Base-by-base conservation (phyloP, 371 early-diverging fungal genomes). In the Zychaea mexicana region DNA sequence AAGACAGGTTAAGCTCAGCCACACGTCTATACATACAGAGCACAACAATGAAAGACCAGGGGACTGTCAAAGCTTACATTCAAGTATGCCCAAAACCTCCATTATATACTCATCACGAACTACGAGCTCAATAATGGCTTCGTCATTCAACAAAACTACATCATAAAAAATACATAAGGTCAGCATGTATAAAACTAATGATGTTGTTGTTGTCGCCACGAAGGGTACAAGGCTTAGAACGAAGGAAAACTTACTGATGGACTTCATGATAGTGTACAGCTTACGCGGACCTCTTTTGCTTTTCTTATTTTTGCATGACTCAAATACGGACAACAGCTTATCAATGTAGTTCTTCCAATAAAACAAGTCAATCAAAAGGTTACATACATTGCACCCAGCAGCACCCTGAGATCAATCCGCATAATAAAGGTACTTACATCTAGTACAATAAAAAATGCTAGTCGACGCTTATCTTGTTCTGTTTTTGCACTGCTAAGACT, bases 291-390 rank as follows among this genome's bases (percentile, higher is more conserved):
- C 94, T 3, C 88, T 78, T 4, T 76, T 76, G 19, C 83, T 87
- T 28, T 95, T 94, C 72, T 93, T 62, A 68, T 96, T 95, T 70
- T 96, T 96, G 52, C 90, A 90, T 2, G 83, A 78, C 56, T 92
- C 90, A 66, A 95, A 83, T 5, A 95, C 57, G 1, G 84, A 85
- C 8, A 87, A 56, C 19, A 97, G 76, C 65, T 90, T 91, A 39
- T 85, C 86, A 39, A 95, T 73, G 60, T 88, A 95, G 39, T 84
- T 82, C 88, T 91, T 47, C 22, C 22, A 12, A 47, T 10, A 47
- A 47, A 27, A 17, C 26, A 3, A 1, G 13, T 46, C 49, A 22
- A 36, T 30, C 24, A 49, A 24, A 12, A 53, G 2, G 32, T 26
- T 57, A 75, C 57, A 19, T 45, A 53, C 57, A 39, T n/a, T n/a